Percentiles rank a stretch among this genome's conserved stretches.
Evolutionary conservation across 176 grass and related monocot species (phyloP).

Genomic region (Triticum dicoccoides): DNA sequence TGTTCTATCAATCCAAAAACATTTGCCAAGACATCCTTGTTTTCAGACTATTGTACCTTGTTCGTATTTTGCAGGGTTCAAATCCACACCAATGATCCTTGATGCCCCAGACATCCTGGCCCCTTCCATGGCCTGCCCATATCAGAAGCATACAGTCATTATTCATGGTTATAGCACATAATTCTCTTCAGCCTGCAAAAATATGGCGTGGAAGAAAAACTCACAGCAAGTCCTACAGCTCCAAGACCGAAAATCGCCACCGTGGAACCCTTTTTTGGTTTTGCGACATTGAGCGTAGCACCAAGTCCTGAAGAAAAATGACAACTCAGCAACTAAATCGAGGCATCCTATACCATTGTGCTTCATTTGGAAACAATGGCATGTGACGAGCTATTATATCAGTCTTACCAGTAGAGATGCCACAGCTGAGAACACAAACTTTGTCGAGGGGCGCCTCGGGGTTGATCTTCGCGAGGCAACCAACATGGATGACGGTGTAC

Average conservation of each 20-base stretch:
- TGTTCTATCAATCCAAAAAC: neutral
- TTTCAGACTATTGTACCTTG: conserved; percentile 32
- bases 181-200: neutral
- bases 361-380: neutral
- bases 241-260: conserved; percentile 85
- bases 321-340: neutral
- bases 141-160: neutral
- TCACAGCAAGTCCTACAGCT: conserved; percentile 84
- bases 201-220: neutral
- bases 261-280: conserved; percentile 51
- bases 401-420: conserved; percentile 65
- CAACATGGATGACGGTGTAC: conserved; percentile 79
- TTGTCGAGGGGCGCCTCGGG: conserved; percentile 66
- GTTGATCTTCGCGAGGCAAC: conserved; percentile 70
- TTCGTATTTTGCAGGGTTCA: conserved; percentile 79
- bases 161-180: neutral
- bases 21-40: neutral
- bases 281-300: conserved; percentile 75
- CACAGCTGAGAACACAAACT: conserved; percentile 77
- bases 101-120: conserved; percentile 69
- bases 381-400: neutral
- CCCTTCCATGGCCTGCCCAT: conserved; percentile 77
- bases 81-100: conserved; percentile 82
- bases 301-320: conserved; percentile 50
- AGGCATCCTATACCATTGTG: neutral